Percentiles rank a stretch among this genome's conserved stretches.
Evolutionary conservation across 345 rosid genomes (phyloP).

Genomic region (Hirschfeldia incana): DNA sequence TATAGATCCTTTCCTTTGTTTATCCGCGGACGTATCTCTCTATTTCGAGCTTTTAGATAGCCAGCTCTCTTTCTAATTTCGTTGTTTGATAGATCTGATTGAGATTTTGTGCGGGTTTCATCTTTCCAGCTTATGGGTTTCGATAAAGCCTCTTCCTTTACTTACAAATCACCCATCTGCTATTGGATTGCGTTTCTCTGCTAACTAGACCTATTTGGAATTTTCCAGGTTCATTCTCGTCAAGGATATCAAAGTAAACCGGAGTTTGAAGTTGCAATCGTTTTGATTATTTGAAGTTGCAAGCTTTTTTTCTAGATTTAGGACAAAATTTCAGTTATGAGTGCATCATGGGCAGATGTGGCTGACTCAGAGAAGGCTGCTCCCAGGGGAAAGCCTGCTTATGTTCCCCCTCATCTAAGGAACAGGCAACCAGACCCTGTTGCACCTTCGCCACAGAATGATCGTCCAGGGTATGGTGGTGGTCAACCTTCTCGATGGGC

Average conservation of each 20-base stretch:
- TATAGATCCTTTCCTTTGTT: neutral
- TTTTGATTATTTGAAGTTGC: slow-evolving; percentile 1
- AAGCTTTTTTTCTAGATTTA: slow-evolving; percentile 22
- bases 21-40: neutral
- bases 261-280: neutral
- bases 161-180: neutral
- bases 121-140: slow-evolving; percentile 20
- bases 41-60: slow-evolving; percentile 17
- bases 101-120: slow-evolving; percentile 3
- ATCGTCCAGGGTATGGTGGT: slow-evolving; percentile 45
- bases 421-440: slow-evolving; percentile 67
- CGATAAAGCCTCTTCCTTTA: neutral
- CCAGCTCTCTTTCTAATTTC: slow-evolving; percentile 1
- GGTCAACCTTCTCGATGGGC: slow-evolving; percentile 59
- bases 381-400: slow-evolving; percentile 51
- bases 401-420: slow-evolving; percentile 89
- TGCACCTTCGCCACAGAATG: slow-evolving; percentile 47
- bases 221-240: slow-evolving; percentile 17
- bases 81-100: slow-evolving; percentile 1
- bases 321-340: slow-evolving; percentile 43
- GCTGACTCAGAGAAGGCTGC: slow-evolving; percentile 76
- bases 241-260: slow-evolving; percentile 2
- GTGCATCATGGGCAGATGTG: slow-evolving; percentile 98
- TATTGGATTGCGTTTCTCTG: slow-evolving; percentile 20
- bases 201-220: slow-evolving; percentile 1